phyloP scores from a whole-genome alignment of 1,139 yeast species.

The Geotrichum klebahnii region DNA sequence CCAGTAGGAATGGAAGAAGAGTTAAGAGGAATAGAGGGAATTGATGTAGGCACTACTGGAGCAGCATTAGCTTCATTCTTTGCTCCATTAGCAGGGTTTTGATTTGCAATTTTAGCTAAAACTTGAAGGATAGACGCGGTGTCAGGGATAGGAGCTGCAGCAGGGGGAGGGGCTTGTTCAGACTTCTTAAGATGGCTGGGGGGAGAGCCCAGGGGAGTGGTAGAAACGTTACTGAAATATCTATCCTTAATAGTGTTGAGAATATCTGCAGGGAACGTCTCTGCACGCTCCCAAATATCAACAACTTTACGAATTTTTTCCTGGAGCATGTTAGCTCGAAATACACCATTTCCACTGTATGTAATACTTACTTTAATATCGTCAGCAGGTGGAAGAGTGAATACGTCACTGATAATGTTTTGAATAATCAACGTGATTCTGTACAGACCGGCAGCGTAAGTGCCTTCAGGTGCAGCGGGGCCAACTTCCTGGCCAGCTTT shows the following conservation, averaged over 20 bases:
- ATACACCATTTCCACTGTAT: constrained; percentile 38
- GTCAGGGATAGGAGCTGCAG: constrained; percentile 31
- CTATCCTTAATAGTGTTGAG: constrained; percentile 56
- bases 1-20: constrained; percentile 29
- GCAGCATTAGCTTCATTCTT: constrained; percentile 4
- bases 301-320: constrained; percentile 77
- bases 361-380: constrained; percentile 29
- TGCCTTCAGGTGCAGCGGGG: constrained; percentile 55
- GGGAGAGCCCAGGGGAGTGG: constrained; percentile 49
- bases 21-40: constrained; percentile 28
- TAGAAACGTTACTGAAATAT: constrained; percentile 45
- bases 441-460: constrained; percentile 69
- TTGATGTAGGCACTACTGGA: constrained; percentile 11
- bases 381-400: constrained; percentile 29
- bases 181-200: constrained; percentile 27
- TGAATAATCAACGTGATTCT: constrained; percentile 37
- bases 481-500: constrained; percentile 48
- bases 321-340: constrained; percentile 33
- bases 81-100: constrained; percentile 27
- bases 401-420: constrained; percentile 35
- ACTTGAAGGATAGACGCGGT: constrained; percentile 43
- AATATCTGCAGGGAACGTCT: constrained; percentile 60
- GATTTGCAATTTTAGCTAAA: constrained; percentile 40
- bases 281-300: constrained; percentile 89
- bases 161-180: constrained; percentile 44